Conservation (phyloP, 2,329 filamentous ascomycete genomes). For the Clarireedia hainanense region DNA sequence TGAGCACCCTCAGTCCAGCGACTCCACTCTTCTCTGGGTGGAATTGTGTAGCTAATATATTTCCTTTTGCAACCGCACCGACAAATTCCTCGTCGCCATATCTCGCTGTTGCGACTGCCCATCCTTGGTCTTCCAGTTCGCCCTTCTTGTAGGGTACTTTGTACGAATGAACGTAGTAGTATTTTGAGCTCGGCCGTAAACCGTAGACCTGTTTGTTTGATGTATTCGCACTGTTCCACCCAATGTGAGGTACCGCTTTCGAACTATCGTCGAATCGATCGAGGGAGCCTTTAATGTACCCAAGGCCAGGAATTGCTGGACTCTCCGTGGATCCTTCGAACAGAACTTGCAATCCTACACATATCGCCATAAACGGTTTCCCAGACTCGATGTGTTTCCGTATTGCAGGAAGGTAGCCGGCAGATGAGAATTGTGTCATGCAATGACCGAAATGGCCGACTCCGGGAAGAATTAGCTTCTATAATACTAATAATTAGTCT, state of each 20-base stretch:
- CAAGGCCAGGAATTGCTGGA: conserved; percentile 62
- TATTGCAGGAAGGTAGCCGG: conserved; percentile 79
- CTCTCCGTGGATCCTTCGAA: conserved; percentile 83
- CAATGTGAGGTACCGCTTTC: conserved; percentile 97
- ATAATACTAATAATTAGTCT: not conserved
- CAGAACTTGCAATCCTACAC: conserved; percentile 85
- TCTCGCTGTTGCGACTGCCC: conserved; percentile 82
- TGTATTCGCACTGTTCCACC: conserved; percentile 88
- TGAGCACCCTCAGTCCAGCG: conserved; percentile 75
- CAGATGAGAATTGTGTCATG: conserved; percentile 70
- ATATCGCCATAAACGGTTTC: conserved; percentile 98
- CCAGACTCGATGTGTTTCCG: conserved; percentile 74
- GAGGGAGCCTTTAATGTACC: conserved; percentile 63
- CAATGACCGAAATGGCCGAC: conserved; percentile 98
- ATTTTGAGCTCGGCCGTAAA: conserved; percentile 74
- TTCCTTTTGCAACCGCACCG: conserved; percentile 77
- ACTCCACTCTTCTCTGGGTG: conserved; percentile 96
- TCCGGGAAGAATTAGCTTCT: conserved; percentile 92
- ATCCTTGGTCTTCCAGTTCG: conserved; percentile 71
- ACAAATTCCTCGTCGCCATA: conserved; percentile 89
- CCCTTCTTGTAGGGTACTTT: conserved; percentile 69
- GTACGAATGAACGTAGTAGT: conserved; percentile 98
- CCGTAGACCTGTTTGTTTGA: conserved; percentile 61
- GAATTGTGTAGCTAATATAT: conserved; percentile 89
- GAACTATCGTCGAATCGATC: conserved; percentile 66